Percentiles rank a stretch among this genome's conserved stretches.
Evolutionary conservation across 108 stramenopile species (phyloP).

Genomic region (Skeletonema costatum): DNA sequence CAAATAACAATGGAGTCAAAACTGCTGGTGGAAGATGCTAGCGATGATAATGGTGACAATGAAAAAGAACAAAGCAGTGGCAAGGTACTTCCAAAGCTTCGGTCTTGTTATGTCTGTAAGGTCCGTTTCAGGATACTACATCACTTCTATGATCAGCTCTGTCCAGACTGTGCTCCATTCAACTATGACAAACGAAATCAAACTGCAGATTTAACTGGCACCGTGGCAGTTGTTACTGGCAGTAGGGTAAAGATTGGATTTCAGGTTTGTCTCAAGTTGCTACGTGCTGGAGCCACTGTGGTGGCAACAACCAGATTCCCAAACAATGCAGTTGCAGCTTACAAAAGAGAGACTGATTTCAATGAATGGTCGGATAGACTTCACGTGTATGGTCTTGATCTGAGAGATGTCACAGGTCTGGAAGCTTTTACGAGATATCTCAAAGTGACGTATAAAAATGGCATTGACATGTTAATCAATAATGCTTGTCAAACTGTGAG

Average conservation of each 20-base stretch:
- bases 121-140: conserved; percentile 79
- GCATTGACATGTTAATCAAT: conserved; percentile 89
- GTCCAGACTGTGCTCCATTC: conserved; percentile 81
- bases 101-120: conserved; percentile 92
- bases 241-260: conserved; percentile 92
- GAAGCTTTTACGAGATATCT: conserved; percentile 84
- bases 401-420: conserved; percentile 84
- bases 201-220: conserved; percentile 54
- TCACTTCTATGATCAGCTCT: conserved; percentile 90
- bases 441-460: conserved; percentile 54
- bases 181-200: conserved; percentile 86
- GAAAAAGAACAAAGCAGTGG: conserved; percentile 8
- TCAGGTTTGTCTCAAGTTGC: conserved; percentile 78
- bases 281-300: conserved; percentile 75
- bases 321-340: conserved; percentile 66
- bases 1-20: neutral
- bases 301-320: conserved; percentile 91
- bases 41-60: neutral
- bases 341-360: conserved; percentile 71
- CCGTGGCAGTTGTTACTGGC: conserved; percentile 85
- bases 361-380: conserved; percentile 58
- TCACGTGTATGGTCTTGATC: conserved; percentile 80
- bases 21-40: conserved; percentile 24
- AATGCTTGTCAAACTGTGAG: conserved; percentile 95
- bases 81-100: conserved; percentile 64